A percentile compares a stretch with the other conserved stretches of the same genome.
phyloP scores from a whole-genome alignment of 2,329 filamentous ascomycete species.

The Alternaria infectoria region DNA sequence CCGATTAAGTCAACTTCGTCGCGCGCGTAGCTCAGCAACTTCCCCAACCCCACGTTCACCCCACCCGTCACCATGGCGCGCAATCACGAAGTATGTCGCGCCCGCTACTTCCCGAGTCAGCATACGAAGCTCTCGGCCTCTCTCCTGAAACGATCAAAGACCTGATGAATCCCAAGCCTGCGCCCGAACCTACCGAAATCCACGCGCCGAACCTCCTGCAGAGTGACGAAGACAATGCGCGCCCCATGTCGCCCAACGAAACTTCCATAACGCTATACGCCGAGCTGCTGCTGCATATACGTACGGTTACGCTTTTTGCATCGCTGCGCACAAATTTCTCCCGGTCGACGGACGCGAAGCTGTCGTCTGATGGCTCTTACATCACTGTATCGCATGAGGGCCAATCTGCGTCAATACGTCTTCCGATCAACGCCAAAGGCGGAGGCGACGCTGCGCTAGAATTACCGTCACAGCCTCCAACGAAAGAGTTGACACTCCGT shows the following conservation, averaged over 20 bases:
- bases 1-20: conserved; percentile 12
- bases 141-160: conserved; percentile 37
- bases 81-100: conserved; percentile 39
- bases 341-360: conserved; percentile 50
- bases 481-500: conserved; percentile 61
- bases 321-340: conserved; percentile 56
- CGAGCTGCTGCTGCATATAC: conserved; percentile 66
- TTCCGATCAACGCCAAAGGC: conserved; percentile 55
- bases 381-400: conserved; percentile 57
- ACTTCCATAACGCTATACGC: conserved; percentile 58
- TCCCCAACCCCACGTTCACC: conserved; percentile 13
- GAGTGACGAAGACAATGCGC: conserved; percentile 26
- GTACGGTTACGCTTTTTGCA: conserved; percentile 64
- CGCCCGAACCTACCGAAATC: conserved; percentile 19
- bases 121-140: conserved; percentile 44
- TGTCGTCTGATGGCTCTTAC: conserved; percentile 53
- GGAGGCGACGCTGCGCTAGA: conserved; percentile 56
- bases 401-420: conserved; percentile 51
- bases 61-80: conserved; percentile 35
- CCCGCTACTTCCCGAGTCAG: conserved; percentile 43
- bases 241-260: conserved; percentile 38
- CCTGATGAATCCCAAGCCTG: conserved; percentile 42
- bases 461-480: conserved; percentile 55
- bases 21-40: conserved; percentile 5
- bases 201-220: conserved; percentile 43